A percentile compares a stretch with the other conserved stretches of the same genome.
Evolutionary conservation across 2,329 filamentous ascomycete species (phyloP).

Genomic region (Cladosporium cucumerinum): DNA sequence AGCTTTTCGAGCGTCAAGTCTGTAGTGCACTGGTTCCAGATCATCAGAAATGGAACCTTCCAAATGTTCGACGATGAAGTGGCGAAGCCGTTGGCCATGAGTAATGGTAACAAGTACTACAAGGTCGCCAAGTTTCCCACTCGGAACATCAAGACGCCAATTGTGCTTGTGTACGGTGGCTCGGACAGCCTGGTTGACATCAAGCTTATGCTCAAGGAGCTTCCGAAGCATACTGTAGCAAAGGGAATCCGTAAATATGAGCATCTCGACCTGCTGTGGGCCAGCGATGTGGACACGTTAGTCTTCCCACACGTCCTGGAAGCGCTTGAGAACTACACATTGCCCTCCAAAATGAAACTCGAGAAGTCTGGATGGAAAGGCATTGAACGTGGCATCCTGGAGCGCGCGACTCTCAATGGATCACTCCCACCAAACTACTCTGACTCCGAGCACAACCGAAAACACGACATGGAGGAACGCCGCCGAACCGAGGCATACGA

Average conservation of each 20-base stretch:
- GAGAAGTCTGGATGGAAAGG: conserved; percentile 18
- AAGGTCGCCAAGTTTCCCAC: conserved; percentile 97
- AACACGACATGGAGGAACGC: conserved; percentile 18
- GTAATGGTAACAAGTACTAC: conserved; percentile 76
- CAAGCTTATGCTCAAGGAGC: conserved; percentile 81
- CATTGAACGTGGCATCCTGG: conserved; percentile 21
- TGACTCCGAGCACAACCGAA: conserved; percentile 25
- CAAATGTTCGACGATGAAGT: conserved; percentile 99
- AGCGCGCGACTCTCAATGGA: conserved; percentile 21
- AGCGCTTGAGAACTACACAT: conserved; percentile 67
- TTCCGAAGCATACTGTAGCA: conserved; percentile 79
- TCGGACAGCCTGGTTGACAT: conserved; percentile 94
- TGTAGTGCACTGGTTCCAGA: conserved; percentile 99
- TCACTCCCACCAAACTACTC: conserved; percentile 30
- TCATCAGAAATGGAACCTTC: conserved; percentile 92
- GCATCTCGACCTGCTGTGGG: conserved; percentile 96
- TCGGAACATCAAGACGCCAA: conserved; percentile 92
- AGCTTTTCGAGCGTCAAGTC: conserved; percentile 96
- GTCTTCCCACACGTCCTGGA: conserved; percentile 93
- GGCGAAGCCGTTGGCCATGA: conserved; percentile 69
- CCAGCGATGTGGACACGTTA: conserved; percentile 72
- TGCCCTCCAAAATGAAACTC: conserved; percentile 25
- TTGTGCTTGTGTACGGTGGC: conserved; percentile 89
- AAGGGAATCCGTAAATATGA: conserved; percentile 90
- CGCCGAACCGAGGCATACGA: conserved; percentile 21